These are phyloP conservation scores for Imleria badia DNA, from an alignment of 768 basidiomycete species.

Conservation along the genomic window DNA sequence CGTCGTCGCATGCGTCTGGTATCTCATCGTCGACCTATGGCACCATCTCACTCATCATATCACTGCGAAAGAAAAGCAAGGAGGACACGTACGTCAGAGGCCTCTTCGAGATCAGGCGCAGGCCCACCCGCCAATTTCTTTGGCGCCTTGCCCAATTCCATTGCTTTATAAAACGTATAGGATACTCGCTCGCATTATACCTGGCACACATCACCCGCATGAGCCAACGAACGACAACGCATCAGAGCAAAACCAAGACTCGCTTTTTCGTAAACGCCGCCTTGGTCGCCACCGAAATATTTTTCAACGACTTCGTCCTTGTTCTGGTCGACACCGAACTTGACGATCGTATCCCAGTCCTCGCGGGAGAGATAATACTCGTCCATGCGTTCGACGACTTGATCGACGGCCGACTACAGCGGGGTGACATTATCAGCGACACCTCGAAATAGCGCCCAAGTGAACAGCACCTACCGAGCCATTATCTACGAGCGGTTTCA, in stretches of 20 bases:
- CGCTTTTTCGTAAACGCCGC: slow-evolving; percentile 83
- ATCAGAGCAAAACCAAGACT: slow-evolving; percentile 22
- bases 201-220: slow-evolving; percentile 37
- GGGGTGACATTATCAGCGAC: neutral
- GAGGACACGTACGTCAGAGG: slow-evolving; percentile 61
- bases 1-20: slow-evolving; percentile 50
- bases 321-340: slow-evolving; percentile 84
- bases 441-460: neutral
- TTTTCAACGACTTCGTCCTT: slow-evolving; percentile 76
- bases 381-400: slow-evolving; percentile 88
- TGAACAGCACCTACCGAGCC: slow-evolving; percentile 63
- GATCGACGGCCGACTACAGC: slow-evolving; percentile 56
- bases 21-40: slow-evolving; percentile 47
- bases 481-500: slow-evolving; percentile 70
- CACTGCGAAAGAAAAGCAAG: neutral
- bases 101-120: slow-evolving; percentile 90
- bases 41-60: neutral
- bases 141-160: slow-evolving; percentile 71
- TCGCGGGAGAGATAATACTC: slow-evolving; percentile 91
- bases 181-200: slow-evolving; percentile 88
- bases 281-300: slow-evolving; percentile 81
- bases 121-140: slow-evolving; percentile 79
- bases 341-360: slow-evolving; percentile 95
- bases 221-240: neutral
- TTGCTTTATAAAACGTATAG: slow-evolving; percentile 93